Evolutionary conservation across 768 basidiomycete species (phyloP).

Genomic region (Daedaleopsis nitida): DNA sequence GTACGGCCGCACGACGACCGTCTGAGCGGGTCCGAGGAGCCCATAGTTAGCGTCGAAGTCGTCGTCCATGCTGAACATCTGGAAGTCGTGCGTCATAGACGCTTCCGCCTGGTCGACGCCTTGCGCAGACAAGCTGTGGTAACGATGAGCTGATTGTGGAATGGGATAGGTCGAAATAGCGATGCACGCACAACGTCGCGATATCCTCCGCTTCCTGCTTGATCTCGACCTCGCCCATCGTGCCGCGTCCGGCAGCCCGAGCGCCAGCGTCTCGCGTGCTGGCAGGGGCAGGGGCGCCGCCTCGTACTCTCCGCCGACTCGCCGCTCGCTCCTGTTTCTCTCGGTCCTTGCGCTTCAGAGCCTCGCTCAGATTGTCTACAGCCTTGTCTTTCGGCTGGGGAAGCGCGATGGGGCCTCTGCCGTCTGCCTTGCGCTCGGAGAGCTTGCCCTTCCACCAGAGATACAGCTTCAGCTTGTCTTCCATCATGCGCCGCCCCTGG

Average conservation of each 20-base stretch:
- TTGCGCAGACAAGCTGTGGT: slow-evolving; percentile 30
- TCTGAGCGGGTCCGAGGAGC: slow-evolving; percentile 73
- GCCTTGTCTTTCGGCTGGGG: slow-evolving; percentile 24
- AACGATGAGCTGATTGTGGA: background rate
- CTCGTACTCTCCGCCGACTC: slow-evolving; percentile 74
- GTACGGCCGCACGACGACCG: slow-evolving; percentile 84
- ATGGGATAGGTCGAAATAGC: background rate
- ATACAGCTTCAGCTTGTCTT: slow-evolving; percentile 68
- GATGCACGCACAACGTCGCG: slow-evolving; percentile 55
- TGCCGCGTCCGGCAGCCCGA: slow-evolving; percentile 14
- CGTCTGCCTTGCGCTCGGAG: slow-evolving; percentile 39
- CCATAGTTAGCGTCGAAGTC: slow-evolving; percentile 84
- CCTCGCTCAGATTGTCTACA: slow-evolving; percentile 60
- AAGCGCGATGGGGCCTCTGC: slow-evolving; percentile 30
- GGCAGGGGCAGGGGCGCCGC: slow-evolving; percentile 52
- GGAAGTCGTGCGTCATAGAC: slow-evolving; percentile 15
- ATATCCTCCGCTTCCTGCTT: slow-evolving; percentile 54
- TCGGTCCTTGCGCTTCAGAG: slow-evolving; percentile 75
- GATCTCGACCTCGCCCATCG: slow-evolving; percentile 7
- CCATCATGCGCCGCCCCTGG: slow-evolving; percentile 79
- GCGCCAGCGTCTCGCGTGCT: background rate
- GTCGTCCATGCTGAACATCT: slow-evolving; percentile 35
- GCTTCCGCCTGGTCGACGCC: slow-evolving; percentile 6
- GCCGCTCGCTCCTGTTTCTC: slow-evolving; percentile 58
- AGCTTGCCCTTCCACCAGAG: slow-evolving; percentile 78